Evolutionary conservation across 2,329 filamentous ascomycete species (phyloP), one percentile per base, ranked within the genome.

Genomic region (Sporothrix humicola): DNA sequence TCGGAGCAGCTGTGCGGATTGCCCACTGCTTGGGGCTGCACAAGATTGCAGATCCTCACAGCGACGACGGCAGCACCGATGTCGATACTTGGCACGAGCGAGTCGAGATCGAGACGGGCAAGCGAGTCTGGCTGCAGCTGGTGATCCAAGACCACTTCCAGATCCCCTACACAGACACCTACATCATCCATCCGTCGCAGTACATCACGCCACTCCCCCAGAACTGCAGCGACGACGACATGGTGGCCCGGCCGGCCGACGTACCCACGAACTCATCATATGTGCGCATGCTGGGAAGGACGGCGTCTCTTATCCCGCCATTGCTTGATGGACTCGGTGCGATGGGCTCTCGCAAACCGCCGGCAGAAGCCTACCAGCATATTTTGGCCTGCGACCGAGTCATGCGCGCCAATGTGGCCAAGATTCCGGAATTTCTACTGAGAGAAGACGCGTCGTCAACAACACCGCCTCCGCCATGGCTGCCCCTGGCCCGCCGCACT

Each of bases 91-190:
- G 75, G 77, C 54, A 76, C 31, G 77, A 78, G 70, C 69, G 65
- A 2, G 61, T 79, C 12, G 78, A 79, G 68, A 70, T 78, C 46
- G 81, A 82, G 77, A 78, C 80, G 7, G 81, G 81, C 5, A 78
- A 79, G 65, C 76, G 81, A 3, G 77, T 80, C 4, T 82, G 81
- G 81, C 79, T 78, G 59, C 81, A 82, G 75, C 74, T 79, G 13
- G 78, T 81, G 12, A 81, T 82, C 26, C 81, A 82, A 72, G 81
- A 82, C 70, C 77, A 81, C 69, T 82, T 78, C 65, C 72, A 75
- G 42, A 77, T 82, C 6, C 79, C 80, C 0, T 82, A 81, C 68
- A 81, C 81, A 17, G 80, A 82, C 37, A 80, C 79, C 5, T 82
- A 82, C 71, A 74, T 73, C 61, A 81, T 82, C 52, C 77, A 78